Conservation (phyloP, 805 yeast genomes). For the Myxozyma kluyveri region DNA sequence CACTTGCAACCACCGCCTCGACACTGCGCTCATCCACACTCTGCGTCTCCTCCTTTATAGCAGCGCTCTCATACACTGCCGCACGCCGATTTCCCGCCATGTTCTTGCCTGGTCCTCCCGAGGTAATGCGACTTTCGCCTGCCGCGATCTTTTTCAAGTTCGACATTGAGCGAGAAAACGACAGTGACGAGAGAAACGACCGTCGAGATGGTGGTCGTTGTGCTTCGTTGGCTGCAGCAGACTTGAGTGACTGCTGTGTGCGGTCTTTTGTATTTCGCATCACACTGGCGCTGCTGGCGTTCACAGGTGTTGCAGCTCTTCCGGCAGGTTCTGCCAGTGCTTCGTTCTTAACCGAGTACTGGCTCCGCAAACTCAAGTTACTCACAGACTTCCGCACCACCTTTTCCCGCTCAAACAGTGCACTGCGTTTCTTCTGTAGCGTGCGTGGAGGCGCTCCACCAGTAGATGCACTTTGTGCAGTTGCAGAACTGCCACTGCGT, state of each 20-base stretch:
- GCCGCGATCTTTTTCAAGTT: not conserved
- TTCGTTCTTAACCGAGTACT: slow-evolving; percentile 11
- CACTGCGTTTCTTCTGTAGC: slow-evolving; percentile 23
- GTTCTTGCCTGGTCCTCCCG: not conserved
- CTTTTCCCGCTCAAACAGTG: slow-evolving; percentile 25
- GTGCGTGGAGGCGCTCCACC: slow-evolving; percentile 1
- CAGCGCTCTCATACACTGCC: not conserved
- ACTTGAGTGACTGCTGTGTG: slow-evolving; percentile 3
- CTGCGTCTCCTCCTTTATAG: too few species aligned
- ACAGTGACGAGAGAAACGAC: slow-evolving; percentile 11
- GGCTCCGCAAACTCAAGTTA: slow-evolving; percentile 24
- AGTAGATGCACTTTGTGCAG: not conserved
- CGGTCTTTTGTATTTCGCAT: not conserved
- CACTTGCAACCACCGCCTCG: too few species aligned
- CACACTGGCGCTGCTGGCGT: too few species aligned
- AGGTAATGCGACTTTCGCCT: not conserved
- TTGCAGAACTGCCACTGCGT: not conserved
- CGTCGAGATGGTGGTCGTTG: not conserved
- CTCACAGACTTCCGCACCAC: slow-evolving; percentile 25
- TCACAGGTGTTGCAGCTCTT: not conserved
- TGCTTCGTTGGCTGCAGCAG: slow-evolving; percentile 1
- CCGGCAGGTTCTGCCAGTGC: not conserved
- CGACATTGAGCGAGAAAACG: slow-evolving; percentile 9
- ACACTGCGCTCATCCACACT: too few species aligned
- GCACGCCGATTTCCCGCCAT: not conserved